Conservation (phyloP, 306 rosid genomes). For the Trifolium repens region DNA sequence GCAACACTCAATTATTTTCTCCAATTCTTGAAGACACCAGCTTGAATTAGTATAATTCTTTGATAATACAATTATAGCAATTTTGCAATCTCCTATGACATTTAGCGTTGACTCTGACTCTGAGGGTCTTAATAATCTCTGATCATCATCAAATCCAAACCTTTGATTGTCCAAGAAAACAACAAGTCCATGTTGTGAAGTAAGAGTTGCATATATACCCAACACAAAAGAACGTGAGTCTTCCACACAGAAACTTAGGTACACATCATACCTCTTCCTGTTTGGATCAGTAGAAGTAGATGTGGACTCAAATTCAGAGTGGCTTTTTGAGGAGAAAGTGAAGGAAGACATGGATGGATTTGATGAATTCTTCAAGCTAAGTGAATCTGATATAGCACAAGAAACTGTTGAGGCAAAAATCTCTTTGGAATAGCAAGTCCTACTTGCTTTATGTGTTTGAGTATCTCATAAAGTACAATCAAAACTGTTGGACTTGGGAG, state of each 20-base stretch:
- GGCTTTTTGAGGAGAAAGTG: too few species aligned
- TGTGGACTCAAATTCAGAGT: too few species aligned
- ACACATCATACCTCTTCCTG: neutral
- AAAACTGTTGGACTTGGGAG: too few species aligned
- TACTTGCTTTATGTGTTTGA: too few species aligned
- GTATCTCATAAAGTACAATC: too few species aligned
- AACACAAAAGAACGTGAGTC: neutral
- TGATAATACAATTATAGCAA: constrained; percentile 5
- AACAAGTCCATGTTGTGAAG: neutral
- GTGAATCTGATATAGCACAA: too few species aligned
- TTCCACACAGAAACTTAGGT: neutral
- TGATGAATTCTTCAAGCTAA: too few species aligned
- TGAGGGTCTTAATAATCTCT: neutral
- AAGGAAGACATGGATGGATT: too few species aligned
- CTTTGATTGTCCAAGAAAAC: neutral
- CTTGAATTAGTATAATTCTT: neutral
- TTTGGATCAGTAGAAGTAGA: neutral
- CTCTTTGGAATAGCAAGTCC: too few species aligned
- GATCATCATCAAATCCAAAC: neutral
- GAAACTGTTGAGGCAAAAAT: too few species aligned
- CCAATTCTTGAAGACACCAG: constrained; percentile 17
- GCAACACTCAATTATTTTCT: neutral
- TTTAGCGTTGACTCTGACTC: neutral
- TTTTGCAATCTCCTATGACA: neutral
- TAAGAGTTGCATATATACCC: neutral